Conservation (phyloP, 306 rosid species). For the Hippophae gyantsensis region DNA sequence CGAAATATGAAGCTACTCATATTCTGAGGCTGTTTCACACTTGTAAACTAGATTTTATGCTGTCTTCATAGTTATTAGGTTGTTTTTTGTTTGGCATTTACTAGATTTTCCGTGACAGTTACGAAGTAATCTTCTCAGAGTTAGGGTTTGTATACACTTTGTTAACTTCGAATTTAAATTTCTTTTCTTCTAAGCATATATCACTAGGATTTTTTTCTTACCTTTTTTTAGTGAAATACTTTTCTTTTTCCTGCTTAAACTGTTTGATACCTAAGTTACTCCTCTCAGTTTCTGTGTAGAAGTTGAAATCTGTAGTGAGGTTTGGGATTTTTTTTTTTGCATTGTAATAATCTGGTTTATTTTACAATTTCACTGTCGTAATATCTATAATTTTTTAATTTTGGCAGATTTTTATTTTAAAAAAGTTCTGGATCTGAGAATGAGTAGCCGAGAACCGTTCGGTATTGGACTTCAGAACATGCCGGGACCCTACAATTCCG, state of each 20-base stretch:
- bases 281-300: too few species aligned
- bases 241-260: not conserved
- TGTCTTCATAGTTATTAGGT: conserved; percentile 13
- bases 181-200: not conserved
- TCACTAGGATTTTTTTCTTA: not conserved
- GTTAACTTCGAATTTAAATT: not conserved
- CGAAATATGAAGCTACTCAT: not conserved
- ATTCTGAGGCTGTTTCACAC: not conserved
- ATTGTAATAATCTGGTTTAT: not conserved
- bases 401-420: conserved; percentile 5
- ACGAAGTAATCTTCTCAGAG: not conserved
- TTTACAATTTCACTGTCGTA: too few species aligned
- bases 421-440: conserved; percentile 48
- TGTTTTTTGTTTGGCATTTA: conserved; percentile 2
- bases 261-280: too few species aligned
- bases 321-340: too few species aligned
- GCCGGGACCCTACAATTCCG: conserved; percentile 27
- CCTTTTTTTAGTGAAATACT: not conserved
- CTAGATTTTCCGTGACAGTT: conserved; percentile 7
- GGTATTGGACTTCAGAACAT: conserved; percentile 26
- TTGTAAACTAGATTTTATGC: conserved; percentile 2
- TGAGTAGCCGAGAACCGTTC: conserved; percentile 44
- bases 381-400: conserved; percentile 5
- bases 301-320: too few species aligned
- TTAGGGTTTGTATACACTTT: conserved; percentile 1